Evolutionary conservation across 768 basidiomycete genomes (phyloP), one percentile per base, ranked within the genome.

Genomic region (Coprinellus aureogranulatus): DNA sequence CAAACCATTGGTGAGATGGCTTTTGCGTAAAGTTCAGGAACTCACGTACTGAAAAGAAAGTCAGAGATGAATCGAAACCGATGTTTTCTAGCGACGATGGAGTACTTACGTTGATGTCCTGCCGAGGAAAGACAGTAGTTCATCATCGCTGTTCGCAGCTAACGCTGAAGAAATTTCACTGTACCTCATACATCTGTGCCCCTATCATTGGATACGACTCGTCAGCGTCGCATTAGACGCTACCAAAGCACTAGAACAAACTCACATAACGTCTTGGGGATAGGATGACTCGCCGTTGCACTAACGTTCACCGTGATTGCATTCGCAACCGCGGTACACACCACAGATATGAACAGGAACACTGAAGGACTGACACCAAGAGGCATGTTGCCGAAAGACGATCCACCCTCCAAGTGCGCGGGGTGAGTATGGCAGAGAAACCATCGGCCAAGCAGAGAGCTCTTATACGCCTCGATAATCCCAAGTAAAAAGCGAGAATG

Each of bases 31-130:
- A 37, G 37, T 8, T 34, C 25, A n/a, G 20, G 9, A 30, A 51
- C 39, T 26, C 25, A 56, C 70, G 63, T 65, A 77, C 77, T 61
- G 75, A 72, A 75, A 78, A 62, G 27, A 57, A 40, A 26, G 18
- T 41, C 53, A 20, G 31, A 25, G 28, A 47, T 41, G 37, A 62
- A 53, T n/a, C 41, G n/a, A 12, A 4, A 37, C 44, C 27, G 9
- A 12, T 3, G 20, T 59, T 28, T 10, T 20, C 34, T 20, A 23
- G 3, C 30, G 14, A 1, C 5, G 20, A 49, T 22, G 23, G 54
- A 40, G 40, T 37, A 75, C 83, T 70, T 59, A 85, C 85, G 62
- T 80, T 87, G 53, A 86, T 86, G 66, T 87, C 85, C 82, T 86
- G 57, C 14, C 42, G 31, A 41, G 27, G 51, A 40, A 25, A 50